Evolutionary conservation across 495 filamentous ascomycete species (phyloP), one percentile per base, ranked within the genome.

Genomic region (Penicillium longicatenatum): DNA sequence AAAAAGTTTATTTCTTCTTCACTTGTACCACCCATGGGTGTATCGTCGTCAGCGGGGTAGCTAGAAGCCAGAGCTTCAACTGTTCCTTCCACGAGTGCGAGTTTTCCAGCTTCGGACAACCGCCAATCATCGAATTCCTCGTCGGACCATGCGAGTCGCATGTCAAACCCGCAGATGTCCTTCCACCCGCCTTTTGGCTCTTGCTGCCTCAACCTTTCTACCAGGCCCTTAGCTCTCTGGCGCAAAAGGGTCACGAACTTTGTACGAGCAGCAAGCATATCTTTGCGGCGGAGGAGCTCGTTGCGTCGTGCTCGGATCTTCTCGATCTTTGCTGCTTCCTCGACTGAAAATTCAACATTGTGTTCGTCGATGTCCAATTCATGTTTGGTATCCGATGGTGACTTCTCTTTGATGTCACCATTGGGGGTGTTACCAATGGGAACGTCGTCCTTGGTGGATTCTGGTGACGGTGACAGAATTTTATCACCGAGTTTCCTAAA

Each of bases 371-470:
- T 57, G 30, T 75, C 75, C 9, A 76, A 57, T 8, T 65, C 86
- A 64, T 94, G 88, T 58, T 93, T 90, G 50, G 91, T 91, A 70
- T 86, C 78, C 57, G 89, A 83, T 76, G 91, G 88, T 56, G 89
- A 84, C 63, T 91, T 85, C 67, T 87, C 86, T 70, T 68, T 65
- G 4, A 45, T 51, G 26, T 59, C 55, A 3, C 29, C 29, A 10
- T 53, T 50, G 7, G 53, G 26, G 2, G 54, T 58, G 16, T 60
- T 54, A 3, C 29, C 29, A 10, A 50, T 50, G 7, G 53, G 26
- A 4, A 56, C 57, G 16, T 60, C 55, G 8, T 61, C 54, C 2
- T 63, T 48, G 3, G 57, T 59, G 6, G 59, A 45, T 9, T 73
- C 67, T 52, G 71, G 68, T 16, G 77, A 72, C 29, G 73, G 69